phyloP scores from a whole-genome alignment of 2,329 filamentous ascomycete genomes.

The Colletotrichum lentis region DNA sequence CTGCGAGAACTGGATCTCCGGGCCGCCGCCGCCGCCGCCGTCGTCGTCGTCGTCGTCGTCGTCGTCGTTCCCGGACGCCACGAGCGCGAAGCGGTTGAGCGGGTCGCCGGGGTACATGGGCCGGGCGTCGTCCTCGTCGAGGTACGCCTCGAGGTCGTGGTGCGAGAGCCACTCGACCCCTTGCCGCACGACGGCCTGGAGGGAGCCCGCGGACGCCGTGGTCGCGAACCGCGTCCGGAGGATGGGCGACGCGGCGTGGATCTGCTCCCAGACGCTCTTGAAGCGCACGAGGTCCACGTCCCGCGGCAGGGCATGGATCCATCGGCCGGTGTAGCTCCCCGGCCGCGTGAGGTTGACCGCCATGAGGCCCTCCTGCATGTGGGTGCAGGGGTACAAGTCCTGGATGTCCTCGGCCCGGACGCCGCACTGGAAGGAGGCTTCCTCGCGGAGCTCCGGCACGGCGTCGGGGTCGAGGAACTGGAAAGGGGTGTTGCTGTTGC shows the following conservation, averaged over 20 bases:
- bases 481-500: no score
- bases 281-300: slow-evolving; percentile 35
- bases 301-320: slow-evolving; percentile 28
- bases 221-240: slow-evolving; percentile 40
- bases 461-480: background rate
- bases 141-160: slow-evolving; percentile 24
- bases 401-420: slow-evolving; percentile 21
- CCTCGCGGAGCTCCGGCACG: background rate
- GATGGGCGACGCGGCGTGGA: slow-evolving; percentile 35
- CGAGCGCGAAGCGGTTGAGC: slow-evolving; percentile 39
- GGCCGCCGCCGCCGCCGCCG: slow-evolving; percentile 45
- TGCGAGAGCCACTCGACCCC: slow-evolving; percentile 12
- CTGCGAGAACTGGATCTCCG: slow-evolving; percentile 60
- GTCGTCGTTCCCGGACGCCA: slow-evolving; percentile 57
- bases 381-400: slow-evolving; percentile 41
- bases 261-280: slow-evolving; percentile 38
- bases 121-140: slow-evolving; percentile 21
- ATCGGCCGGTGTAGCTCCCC: slow-evolving; percentile 39
- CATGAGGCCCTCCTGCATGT: slow-evolving; percentile 41
- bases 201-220: slow-evolving; percentile 19
- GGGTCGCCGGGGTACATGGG: slow-evolving; percentile 40
- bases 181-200: slow-evolving; percentile 60
- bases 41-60: slow-evolving; percentile 42
- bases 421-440: slow-evolving; percentile 21
- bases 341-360: slow-evolving; percentile 41